phyloP scores from a whole-genome alignment of 148 eudicot species.

The Pouteria glomerata region DNA sequence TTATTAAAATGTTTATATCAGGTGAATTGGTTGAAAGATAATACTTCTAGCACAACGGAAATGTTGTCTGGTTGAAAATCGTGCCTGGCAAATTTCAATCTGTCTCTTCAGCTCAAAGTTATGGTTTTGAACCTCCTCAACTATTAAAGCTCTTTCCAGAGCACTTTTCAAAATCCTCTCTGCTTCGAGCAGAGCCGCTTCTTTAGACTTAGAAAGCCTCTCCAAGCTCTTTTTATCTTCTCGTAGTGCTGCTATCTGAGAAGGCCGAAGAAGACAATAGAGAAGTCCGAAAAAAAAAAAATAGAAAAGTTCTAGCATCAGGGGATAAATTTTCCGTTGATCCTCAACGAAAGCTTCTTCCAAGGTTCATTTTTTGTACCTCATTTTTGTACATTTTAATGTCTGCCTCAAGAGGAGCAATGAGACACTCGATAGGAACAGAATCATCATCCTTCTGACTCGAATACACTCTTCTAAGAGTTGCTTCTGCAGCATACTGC shows the following conservation, averaged over 20 bases:
- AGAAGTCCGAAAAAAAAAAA: background rate
- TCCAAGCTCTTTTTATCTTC: conserved; percentile 80
- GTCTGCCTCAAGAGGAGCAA: conserved; percentile 94
- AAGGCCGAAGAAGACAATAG: background rate
- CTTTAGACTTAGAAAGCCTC: conserved; percentile 79
- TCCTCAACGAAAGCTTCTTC: background rate
- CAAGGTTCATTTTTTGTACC: conserved; percentile 28
- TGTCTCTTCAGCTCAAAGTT: conserved; percentile 77
- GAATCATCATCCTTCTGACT: conserved; percentile 67
- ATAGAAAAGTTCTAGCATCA: background rate
- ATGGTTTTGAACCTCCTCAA: conserved; percentile 90
- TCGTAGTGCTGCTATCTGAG: conserved; percentile 56
- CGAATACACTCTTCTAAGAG: conserved; percentile 77
- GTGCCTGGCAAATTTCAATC: conserved; percentile 72
- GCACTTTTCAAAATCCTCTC: conserved; percentile 87
- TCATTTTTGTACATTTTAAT: conserved; percentile 65
- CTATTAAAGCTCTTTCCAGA: conserved; percentile 77
- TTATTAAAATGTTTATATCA: background rate
- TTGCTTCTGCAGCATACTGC: conserved; percentile 88
- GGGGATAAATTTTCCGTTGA: background rate
- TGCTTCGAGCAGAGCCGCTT: conserved; percentile 82
- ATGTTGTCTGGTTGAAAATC: background rate
- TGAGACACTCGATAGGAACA: conserved; percentile 59
- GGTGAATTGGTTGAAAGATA: background rate
- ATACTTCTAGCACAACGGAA: background rate